Evolutionary conservation across 768 basidiomycete genomes (phyloP).

Genomic region (Amanita inopinata): DNA sequence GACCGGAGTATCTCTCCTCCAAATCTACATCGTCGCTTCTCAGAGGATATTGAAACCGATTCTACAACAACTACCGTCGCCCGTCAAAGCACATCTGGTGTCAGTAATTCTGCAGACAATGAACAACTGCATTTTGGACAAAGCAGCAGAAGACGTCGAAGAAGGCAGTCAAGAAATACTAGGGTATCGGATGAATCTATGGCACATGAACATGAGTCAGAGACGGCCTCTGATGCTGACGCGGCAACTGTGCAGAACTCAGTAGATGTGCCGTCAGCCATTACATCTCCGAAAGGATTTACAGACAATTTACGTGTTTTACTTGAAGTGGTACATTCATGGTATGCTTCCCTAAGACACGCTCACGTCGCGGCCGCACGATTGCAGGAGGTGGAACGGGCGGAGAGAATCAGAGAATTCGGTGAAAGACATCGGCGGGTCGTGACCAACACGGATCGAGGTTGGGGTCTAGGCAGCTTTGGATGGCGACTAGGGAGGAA

Average conservation of each 20-base stretch:
- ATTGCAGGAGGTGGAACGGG: conserved; percentile 60
- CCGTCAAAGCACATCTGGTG: too few species aligned
- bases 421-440: conserved; percentile 26
- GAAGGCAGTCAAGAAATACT: neutral
- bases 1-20: neutral
- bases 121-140: too few species aligned
- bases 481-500: conserved; percentile 26
- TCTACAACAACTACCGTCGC: too few species aligned
- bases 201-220: neutral
- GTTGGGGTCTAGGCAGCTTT: conserved; percentile 73
- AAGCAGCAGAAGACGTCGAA: too few species aligned
- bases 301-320: conserved; percentile 17
- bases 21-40: neutral
- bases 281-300: conserved; percentile 13
- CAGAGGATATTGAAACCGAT: too few species aligned
- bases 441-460: conserved; percentile 24
- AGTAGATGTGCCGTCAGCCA: conserved; percentile 14
- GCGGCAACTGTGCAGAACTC: too few species aligned
- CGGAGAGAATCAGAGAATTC: conserved; percentile 54
- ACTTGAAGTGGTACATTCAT: conserved; percentile 35
- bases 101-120: too few species aligned
- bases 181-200: neutral
- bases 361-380: conserved; percentile 64
- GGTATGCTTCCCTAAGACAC: conserved; percentile 54
- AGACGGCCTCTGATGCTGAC: neutral